Conservation (phyloP, 352 stramenopile species). For the Detonula confervacea region DNA sequence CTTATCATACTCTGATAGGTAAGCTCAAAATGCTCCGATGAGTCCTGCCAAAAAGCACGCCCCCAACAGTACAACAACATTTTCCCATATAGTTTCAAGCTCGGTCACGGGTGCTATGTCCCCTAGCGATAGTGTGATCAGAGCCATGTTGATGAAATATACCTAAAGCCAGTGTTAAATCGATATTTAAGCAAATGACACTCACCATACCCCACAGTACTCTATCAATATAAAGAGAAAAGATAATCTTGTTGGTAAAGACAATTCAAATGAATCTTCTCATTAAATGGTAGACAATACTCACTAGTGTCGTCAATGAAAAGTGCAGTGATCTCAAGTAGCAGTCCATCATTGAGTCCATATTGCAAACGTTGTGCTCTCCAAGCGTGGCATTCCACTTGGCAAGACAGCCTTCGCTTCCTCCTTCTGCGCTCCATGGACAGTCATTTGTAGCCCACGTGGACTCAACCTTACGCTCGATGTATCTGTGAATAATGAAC, state of each 20-base stretch:
- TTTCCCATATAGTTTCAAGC: conserved; percentile 74
- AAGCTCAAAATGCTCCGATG: conserved; percentile 74
- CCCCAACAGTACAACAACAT: conserved; percentile 68
- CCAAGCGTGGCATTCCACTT: conserved; percentile 49
- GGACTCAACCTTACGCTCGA: conserved; percentile 53
- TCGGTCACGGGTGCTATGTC: conserved; percentile 70
- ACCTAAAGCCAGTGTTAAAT: background rate
- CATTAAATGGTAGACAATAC: background rate
- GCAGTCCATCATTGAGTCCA: conserved; percentile 56
- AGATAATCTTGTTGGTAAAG: background rate
- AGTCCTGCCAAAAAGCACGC: conserved; percentile 79
- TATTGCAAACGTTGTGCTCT: conserved; percentile 73
- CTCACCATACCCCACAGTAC: conserved; percentile 70
- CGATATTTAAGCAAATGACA: no score
- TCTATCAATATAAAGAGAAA: conserved; percentile 8
- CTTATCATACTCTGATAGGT: conserved; percentile 68
- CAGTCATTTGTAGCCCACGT: conserved; percentile 82
- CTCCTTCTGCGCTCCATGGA: conserved; percentile 43
- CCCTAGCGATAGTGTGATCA: conserved; percentile 19
- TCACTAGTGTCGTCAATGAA: conserved; percentile 65
- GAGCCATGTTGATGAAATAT: background rate
- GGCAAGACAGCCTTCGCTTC: conserved; percentile 52
- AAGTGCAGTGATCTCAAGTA: conserved; percentile 76
- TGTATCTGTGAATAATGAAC: conserved; percentile 80
- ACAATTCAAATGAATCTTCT: background rate